Base-by-base conservation (phyloP, 495 filamentous ascomycete genomes). In the Chaetomium tenue region DNA sequence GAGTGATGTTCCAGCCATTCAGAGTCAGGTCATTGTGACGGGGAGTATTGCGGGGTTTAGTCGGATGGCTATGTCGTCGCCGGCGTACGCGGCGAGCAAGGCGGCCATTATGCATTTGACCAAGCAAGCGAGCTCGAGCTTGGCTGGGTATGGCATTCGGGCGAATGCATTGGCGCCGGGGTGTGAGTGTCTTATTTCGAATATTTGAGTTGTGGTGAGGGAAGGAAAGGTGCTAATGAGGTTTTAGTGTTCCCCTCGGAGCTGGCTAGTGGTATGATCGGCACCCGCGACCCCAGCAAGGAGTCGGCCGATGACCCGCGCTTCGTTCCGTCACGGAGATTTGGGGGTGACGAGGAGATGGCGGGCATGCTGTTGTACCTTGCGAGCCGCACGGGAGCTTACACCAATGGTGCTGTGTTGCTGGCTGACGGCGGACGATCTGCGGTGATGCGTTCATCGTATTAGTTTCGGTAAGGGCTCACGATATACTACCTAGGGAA, bases 101-200 rank as follows among this genome's bases (percentile, higher is more conserved):
- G 84, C 84, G 13, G 85, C 84, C 0, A 74, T 82, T 1, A 79
- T 80, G 20, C 87, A 88, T 50, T 60, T 90, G 65, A 83, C 86
- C 39, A 90, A 89, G 79, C 76, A 83, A 65, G 74, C 88, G 52
- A 77, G 83, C 16, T 84, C 81, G 0, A 71, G 64, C 28, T 75
- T 89, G 48, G 78, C 77, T 13, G 75, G 78, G 46, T 86, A 84
- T 56, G 73, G 78, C 33, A 88, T 91, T 39, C 76, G 79, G 22
- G 78, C 80, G 47, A 90, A 90, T 76, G 84, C 84, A 0, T 77
- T 90, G 52, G 83, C 86, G 18, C 87, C 88, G 25, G 88, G 88
- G 7, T 74, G 87, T 75, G 50, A 72, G 73, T 71, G 37, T 26
- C 18, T 30, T 13, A 8, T 26, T 47, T 44, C 16, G 13, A 15